Conservation (phyloP, 2,329 filamentous ascomycete genomes). For the Fusarium siculi region DNA sequence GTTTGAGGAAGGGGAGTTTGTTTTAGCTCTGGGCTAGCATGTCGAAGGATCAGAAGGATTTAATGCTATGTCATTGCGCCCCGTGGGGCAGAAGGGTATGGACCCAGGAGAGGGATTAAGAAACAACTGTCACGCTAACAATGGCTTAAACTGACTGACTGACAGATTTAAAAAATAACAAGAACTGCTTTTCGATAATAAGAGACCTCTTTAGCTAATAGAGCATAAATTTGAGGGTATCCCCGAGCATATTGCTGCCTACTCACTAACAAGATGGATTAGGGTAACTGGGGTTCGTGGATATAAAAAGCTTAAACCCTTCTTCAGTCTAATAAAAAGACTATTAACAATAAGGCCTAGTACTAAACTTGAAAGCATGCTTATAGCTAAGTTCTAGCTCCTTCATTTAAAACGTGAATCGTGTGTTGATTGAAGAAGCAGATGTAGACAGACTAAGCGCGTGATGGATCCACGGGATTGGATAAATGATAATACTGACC, state of each 20-base stretch:
- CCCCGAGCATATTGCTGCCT: neutral
- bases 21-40: neutral
- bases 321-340: accelerated
- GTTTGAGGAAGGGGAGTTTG: neutral
- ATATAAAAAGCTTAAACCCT: neutral
- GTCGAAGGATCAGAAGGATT: neutral
- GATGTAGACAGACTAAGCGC: too few relatives aligned
- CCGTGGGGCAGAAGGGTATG: neutral
- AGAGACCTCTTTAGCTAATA: accelerated
- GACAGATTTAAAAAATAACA: accelerated
- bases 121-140: accelerated
- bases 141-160: accelerated
- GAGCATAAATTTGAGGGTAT: neutral
- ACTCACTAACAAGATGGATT: neutral
- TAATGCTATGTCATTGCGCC: neutral
- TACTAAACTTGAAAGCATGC: accelerated
- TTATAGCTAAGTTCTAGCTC: neutral
- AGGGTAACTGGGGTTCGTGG: neutral
- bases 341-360: neutral
- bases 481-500: accelerated
- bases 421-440: too few relatives aligned
- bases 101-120: neutral
- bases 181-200: accelerated
- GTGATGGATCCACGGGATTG: neutral
- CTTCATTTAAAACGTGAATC: accelerated